Evolutionary conservation across 768 basidiomycete genomes (phyloP), one percentile per base, ranked within the genome.

Genomic region (Tremella mesenterica): DNA sequence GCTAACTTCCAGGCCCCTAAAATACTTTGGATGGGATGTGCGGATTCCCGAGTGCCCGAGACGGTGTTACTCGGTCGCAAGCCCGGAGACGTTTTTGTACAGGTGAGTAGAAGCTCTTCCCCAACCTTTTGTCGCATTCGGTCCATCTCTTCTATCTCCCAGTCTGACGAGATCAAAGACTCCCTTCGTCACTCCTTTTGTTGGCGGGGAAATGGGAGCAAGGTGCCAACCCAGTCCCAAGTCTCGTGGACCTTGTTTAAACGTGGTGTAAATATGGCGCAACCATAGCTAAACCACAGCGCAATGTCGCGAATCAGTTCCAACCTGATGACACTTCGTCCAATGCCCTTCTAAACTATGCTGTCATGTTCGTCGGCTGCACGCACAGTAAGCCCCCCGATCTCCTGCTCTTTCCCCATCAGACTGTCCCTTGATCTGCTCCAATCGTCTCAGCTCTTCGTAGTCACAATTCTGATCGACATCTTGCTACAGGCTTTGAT

Each of bases 291-390:
- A n/a, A n/a, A n/a, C 8, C 26, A 23, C 83, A 88, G 73, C 77
- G 89, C 44, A 91, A 91, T 73, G 83, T 92, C 59, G 89, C 88
- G 49, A 91, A 93, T 84, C 87, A 60, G 53, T 79, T 89, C 68
- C 83, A 81, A 51, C 75, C 77, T 3, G 72, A 83, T 51, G 90
- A 93, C 70, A 79, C 80, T 54, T 88, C 80, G 64, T 81, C 81
- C 0, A 77, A 81, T 48, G 79, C 88, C 0, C 84, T 86, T 9
- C 77, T 92, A 54, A 75, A 80, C 12, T 93, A 83, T 69, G 88
- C 87, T 16, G 76, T 92, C 38, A 77, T 78, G 48, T 73, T 77
- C 59, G 76, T 91, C 52, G 82, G 83, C 52, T 83, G 88, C 21
- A 76, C 84, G 74, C 85, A 91, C 77, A 81, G 88, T 88, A 70